phyloP scores from a whole-genome alignment of 2,329 filamentous ascomycete genomes.

The Mollisiaceae sp. region DNA sequence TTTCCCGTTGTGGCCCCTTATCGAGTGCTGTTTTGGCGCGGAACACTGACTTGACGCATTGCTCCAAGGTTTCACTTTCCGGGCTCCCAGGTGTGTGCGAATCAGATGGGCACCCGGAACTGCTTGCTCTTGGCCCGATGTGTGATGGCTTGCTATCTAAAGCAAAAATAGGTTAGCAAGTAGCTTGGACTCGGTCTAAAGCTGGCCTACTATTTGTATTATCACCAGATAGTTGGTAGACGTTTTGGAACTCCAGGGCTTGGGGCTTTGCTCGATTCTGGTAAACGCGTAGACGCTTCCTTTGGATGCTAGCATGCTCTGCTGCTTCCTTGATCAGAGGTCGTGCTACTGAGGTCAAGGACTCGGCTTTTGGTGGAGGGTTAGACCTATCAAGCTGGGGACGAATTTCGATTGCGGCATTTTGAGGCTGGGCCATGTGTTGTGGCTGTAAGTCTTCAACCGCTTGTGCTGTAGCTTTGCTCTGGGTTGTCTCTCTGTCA shows the following conservation, averaged over 20 bases:
- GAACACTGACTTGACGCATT: not conserved
- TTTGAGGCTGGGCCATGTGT: not conserved
- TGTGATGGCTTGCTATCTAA: not conserved
- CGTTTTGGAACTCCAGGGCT: not conserved
- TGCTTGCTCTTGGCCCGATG: not conserved
- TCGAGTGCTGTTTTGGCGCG: not conserved
- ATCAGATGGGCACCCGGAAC: not conserved
- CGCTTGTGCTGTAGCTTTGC: not conserved
- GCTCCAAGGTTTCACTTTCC: not conserved
- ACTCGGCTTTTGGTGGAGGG: not conserved
- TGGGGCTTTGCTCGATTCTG: not conserved
- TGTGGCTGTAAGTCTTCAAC: not conserved
- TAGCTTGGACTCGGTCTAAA: too few relatives aligned
- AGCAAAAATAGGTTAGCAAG: too few relatives aligned
- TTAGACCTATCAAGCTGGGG: not conserved
- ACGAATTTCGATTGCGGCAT: not conserved
- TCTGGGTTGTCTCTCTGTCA: not conserved
- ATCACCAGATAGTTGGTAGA: slow-evolving; percentile 7
- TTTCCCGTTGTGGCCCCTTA: not conserved
- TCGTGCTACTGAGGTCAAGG: not conserved
- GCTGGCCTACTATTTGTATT: not conserved
- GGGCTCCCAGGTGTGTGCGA: not conserved
- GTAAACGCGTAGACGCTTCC: not conserved
- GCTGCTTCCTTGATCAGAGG: not conserved
- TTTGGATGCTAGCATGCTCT: not conserved